Percentiles rank a stretch among this genome's conserved stretches.
These are phyloP conservation scores for Paspalum vaginatum DNA, from an alignment of 176 grass and related monocot species.

Conservation along the genomic window DNA sequence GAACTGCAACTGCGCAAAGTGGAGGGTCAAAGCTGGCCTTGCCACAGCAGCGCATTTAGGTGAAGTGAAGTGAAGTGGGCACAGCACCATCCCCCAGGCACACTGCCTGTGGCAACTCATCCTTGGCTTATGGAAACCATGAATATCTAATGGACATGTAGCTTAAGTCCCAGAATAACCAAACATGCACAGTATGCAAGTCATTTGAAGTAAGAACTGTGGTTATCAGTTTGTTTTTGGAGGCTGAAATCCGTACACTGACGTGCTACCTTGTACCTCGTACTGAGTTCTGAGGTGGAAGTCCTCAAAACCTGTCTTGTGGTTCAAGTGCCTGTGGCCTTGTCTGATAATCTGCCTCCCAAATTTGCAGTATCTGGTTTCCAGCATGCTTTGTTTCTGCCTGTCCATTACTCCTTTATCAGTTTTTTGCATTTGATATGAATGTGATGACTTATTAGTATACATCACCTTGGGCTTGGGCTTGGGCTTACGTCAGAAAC, in stretches of 20 bases:
- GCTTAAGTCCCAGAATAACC: slow-evolving; percentile 28
- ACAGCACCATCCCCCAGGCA: slow-evolving; percentile 28
- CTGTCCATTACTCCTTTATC: neutral
- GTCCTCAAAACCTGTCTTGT: slow-evolving; percentile 5
- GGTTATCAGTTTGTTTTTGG: slow-evolving; percentile 12
- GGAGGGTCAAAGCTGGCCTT: slow-evolving; percentile 39
- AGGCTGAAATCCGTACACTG: neutral
- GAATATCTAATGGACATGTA: slow-evolving; percentile 43
- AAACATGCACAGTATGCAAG: neutral
- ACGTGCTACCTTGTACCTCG: slow-evolving; percentile 7
- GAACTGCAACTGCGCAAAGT: slow-evolving; percentile 24
- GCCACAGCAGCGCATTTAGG: slow-evolving; percentile 41
- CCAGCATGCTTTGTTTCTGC: neutral
- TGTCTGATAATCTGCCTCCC: neutral
- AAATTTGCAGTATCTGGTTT: slow-evolving; percentile 19
- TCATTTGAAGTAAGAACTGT: slow-evolving; percentile 19
- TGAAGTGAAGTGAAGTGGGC: slow-evolving; percentile 38
- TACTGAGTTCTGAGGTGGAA: slow-evolving; percentile 6
- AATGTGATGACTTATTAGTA: neutral
- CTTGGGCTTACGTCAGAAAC: no score
- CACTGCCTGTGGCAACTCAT: slow-evolving; percentile 87
- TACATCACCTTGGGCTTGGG: no score
- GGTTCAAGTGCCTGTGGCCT: neutral
- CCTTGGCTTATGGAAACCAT: slow-evolving; percentile 81
- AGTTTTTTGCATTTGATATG: slow-evolving; percentile 22